Evolutionary conservation across 176 grass and related monocot genomes (phyloP).

Genomic region (Avena sativa): DNA sequence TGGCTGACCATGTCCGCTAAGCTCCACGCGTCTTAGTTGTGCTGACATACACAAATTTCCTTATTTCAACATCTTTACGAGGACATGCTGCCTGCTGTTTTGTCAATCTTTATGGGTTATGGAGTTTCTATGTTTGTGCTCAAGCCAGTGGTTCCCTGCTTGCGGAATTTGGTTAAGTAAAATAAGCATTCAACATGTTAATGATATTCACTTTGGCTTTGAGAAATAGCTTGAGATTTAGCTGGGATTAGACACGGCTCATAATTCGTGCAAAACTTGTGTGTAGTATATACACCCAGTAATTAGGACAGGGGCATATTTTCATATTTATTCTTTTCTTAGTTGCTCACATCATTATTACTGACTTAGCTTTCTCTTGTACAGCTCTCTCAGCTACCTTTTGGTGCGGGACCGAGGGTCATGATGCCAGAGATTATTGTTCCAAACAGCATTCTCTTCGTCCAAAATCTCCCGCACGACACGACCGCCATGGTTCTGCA

Average conservation of each 20-base stretch:
- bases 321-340: not conserved
- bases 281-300: not conserved
- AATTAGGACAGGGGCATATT: not conserved
- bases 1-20: not conserved
- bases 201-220: not conserved
- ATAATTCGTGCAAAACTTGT: not conserved
- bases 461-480: conserved; percentile 93
- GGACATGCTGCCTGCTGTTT: not conserved
- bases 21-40: conserved; percentile 7
- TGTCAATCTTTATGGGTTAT: not conserved
- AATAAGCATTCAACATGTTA: not conserved
- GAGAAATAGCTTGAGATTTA: conserved; percentile 18
- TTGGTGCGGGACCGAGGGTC: conserved; percentile 65
- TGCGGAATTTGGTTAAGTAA: conserved; percentile 4
- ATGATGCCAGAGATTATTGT: conserved; percentile 80
- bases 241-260: not conserved
- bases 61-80: not conserved
- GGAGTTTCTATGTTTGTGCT: conserved; percentile 15
- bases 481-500: conserved; percentile 79
- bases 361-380: conserved; percentile 34
- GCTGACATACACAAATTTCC: not conserved
- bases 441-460: conserved; percentile 90
- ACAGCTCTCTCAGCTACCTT: conserved; percentile 76
- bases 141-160: conserved; percentile 11
- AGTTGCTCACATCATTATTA: conserved; percentile 8